A percentile compares a stretch with the other conserved stretches of the same genome.
phyloP scores from a whole-genome alignment of 768 basidiomycete species.

The Rhizopogon rudus region DNA sequence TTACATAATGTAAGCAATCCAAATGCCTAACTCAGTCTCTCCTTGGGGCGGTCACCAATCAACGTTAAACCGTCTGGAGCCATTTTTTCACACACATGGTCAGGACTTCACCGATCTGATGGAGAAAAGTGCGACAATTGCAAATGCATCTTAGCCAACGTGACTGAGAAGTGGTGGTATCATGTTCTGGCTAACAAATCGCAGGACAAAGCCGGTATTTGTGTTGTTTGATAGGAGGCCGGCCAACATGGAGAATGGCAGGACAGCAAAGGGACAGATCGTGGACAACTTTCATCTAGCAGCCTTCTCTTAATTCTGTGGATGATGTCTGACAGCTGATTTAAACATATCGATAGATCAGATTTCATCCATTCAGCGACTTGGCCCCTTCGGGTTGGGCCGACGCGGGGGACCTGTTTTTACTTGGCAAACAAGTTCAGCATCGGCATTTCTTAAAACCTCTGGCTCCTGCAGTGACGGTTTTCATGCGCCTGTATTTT shows the following conservation, averaged over 20 bases:
- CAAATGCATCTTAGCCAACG: not conserved
- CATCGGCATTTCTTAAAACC: not conserved
- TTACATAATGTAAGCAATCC: not conserved
- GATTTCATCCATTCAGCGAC: not conserved
- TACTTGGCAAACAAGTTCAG: not conserved
- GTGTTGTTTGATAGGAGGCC: not conserved
- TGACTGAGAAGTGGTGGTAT: not conserved
- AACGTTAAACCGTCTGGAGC: not conserved
- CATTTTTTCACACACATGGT: not conserved
- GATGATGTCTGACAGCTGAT: not conserved
- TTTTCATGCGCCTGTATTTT: too few species aligned
- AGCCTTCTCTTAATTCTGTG: not conserved
- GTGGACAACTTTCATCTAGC: not conserved
- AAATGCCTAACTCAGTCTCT: not conserved
- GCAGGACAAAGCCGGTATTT: not conserved
- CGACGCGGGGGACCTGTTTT: not conserved
- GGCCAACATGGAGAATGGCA: not conserved
- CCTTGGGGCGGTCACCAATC: not conserved
- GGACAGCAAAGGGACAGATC: not conserved
- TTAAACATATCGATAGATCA: not conserved
- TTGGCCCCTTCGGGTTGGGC: not conserved
- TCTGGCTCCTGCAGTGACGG: too few species aligned
- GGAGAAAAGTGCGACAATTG: not conserved
- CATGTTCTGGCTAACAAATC: not conserved
- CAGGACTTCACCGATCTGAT: not conserved